phyloP scores from a whole-genome alignment of 2,329 filamentous ascomycete species.

The Paraphoma chrysanthemicola region DNA sequence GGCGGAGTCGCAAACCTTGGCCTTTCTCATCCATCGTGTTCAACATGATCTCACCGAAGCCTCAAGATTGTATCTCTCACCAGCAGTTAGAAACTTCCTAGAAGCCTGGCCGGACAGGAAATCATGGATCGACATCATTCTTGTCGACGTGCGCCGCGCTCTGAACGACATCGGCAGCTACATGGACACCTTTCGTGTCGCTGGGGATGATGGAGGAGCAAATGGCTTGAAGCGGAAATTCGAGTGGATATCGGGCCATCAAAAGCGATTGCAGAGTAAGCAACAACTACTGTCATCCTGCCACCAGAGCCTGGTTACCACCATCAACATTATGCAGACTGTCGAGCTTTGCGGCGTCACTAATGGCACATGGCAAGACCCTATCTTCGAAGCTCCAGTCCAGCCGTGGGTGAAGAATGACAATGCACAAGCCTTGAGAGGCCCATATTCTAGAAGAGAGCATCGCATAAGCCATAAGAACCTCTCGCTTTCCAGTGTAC shows the following conservation, averaged over 20 bases:
- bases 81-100: constrained; percentile 26
- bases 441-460: constrained; percentile 34
- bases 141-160: constrained; percentile 28
- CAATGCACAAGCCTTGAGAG: constrained; percentile 16
- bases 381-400: constrained; percentile 27
- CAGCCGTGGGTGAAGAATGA: constrained; percentile 27
- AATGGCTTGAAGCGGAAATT: constrained; percentile 33
- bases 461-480: constrained; percentile 26
- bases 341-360: constrained; percentile 26
- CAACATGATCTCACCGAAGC: constrained; percentile 36
- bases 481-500: constrained; percentile 29
- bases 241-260: constrained; percentile 38
- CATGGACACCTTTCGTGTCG: constrained; percentile 30
- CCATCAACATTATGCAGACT: constrained; percentile 36
- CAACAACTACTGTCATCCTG: constrained; percentile 28
- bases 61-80: constrained; percentile 30
- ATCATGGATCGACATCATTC: constrained; percentile 31
- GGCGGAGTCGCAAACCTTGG: constrained; percentile 29
- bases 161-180: constrained; percentile 40
- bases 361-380: constrained; percentile 16
- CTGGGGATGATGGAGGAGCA: constrained; percentile 28
- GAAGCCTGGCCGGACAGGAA: constrained; percentile 30
- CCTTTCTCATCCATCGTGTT: constrained; percentile 34
- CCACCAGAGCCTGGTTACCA: constrained; percentile 34
- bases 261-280: constrained; percentile 30